Evolutionary conservation across 495 filamentous ascomycete genomes (phyloP), one percentile per base, ranked within the genome.

Genomic region (Penicillium goetzii): DNA sequence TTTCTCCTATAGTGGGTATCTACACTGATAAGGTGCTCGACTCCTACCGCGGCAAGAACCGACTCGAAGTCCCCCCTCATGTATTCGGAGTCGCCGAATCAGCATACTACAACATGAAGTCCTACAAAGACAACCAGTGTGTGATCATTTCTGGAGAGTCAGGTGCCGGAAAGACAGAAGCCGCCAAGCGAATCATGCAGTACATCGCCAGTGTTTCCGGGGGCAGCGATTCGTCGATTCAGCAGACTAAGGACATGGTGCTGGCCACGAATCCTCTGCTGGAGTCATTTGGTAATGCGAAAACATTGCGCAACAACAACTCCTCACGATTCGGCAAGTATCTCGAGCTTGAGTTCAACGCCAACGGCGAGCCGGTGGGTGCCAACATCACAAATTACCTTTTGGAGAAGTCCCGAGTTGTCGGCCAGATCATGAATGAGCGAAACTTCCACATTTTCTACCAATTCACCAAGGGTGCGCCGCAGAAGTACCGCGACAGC

Each of bases 381-480:
- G 96, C 96, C 60, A 93, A 96, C 73, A 97, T 99, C 76, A 97
- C 94, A 61, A 99, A 99, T 69, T 99, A 99, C 72, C 80, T 99
- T 21, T 82, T 99, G 58, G 96, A 99, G 73, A 98, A 98, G 81
- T 88, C 90, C 23, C 83, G 96, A 78, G 96, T 99, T 1, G 95
- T 98, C 2, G 93, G 94, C 8, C 96, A 98, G 79, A 98, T 97
- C 65, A 83, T 76, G 60, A 94, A 98, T 65, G 96, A 99, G 83
- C 86, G 96, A 65, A 98, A 97, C 74, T 99, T 99, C 78, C 96
- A 99, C 76, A 98, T 99, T 68, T 98, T 99, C 75, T 99, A 99
- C 76, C 96, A 99, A 74, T 97, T 97, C 76, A 89, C 96, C 23
- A 99, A 99, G 74, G 93, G 90, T 1, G 96, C 95, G 15, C 89